Evolutionary conservation across 306 rosid genomes (phyloP).

Genomic region (Canavalia gladiata): DNA sequence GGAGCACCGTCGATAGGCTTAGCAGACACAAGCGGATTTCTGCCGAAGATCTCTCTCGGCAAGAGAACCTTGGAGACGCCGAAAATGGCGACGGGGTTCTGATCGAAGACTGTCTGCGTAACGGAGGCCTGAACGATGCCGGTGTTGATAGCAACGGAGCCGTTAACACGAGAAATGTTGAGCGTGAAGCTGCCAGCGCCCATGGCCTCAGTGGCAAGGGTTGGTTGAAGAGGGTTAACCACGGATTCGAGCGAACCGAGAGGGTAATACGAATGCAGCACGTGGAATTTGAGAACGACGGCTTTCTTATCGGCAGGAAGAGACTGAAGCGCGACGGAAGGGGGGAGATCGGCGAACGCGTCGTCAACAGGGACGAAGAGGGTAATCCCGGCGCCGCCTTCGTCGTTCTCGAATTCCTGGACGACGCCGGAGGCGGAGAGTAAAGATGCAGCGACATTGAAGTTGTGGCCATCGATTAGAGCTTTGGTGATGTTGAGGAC

Average conservation of each 20-base stretch:
- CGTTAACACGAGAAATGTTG: slow-evolving; percentile 81
- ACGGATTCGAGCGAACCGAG: slow-evolving; percentile 86
- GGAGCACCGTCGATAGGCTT: slow-evolving; percentile 50
- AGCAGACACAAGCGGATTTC: slow-evolving; percentile 50
- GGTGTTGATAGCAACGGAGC: slow-evolving; percentile 80
- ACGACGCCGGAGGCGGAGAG: slow-evolving; percentile 88
- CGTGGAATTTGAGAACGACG: slow-evolving; percentile 81
- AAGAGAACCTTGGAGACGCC: slow-evolving; percentile 89
- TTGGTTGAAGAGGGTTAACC: slow-evolving; percentile 96
- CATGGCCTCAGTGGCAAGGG: slow-evolving; percentile 87
- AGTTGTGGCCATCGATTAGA: slow-evolving; percentile 80
- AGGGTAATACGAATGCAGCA: slow-evolving; percentile 90
- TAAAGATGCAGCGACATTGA: slow-evolving; percentile 95
- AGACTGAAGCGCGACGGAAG: slow-evolving; percentile 70
- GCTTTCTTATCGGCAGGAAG: slow-evolving; percentile 87
- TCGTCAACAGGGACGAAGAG: slow-evolving; percentile 83
- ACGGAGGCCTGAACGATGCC: slow-evolving; percentile 85
- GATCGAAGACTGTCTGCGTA: slow-evolving; percentile 91
- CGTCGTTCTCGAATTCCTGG: slow-evolving; percentile 87
- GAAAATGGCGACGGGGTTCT: slow-evolving; percentile 91
- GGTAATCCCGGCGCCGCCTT: slow-evolving; percentile 97
- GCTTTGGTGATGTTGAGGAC: slow-evolving; percentile 83
- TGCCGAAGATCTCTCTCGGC: slow-evolving; percentile 86
- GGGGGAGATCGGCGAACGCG: slow-evolving; percentile 80
- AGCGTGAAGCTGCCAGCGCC: slow-evolving; percentile 93